A percentile compares a stretch with the other conserved stretches of the same genome.
phyloP scores from a whole-genome alignment of 1,284 basidiomycete species.

The Marasmius sp. region DNA sequence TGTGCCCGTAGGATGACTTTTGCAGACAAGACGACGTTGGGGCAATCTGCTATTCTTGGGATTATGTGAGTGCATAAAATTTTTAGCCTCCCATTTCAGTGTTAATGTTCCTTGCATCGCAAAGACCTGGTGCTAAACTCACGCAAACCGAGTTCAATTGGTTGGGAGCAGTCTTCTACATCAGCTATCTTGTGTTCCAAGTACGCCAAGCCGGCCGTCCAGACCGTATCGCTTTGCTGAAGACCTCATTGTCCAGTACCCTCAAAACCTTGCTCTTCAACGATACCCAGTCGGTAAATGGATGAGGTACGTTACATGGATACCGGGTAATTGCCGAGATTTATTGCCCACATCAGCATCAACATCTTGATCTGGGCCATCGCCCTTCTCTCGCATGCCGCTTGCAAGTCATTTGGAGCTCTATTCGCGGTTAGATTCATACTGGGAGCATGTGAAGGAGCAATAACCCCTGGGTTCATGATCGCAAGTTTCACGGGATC shows the following conservation, averaged over 20 bases:
- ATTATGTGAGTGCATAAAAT: slow-evolving; percentile 43
- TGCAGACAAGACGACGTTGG: slow-evolving; percentile 76
- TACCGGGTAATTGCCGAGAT: slow-evolving; percentile 26
- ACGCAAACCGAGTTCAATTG: slow-evolving; percentile 40
- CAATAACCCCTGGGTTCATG: slow-evolving; percentile 82
- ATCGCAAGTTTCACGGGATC: slow-evolving; percentile 42
- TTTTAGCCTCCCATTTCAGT: neutral
- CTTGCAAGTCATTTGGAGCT: slow-evolving; percentile 47
- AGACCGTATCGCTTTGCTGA: slow-evolving; percentile 13
- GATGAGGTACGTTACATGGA: slow-evolving; percentile 40
- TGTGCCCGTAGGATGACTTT: slow-evolving; percentile 50
- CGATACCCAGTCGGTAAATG: slow-evolving; percentile 78
- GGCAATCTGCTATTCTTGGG: slow-evolving; percentile 70
- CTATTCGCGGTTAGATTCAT: slow-evolving; percentile 64
- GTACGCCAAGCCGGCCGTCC: slow-evolving; percentile 20
- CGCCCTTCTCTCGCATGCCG: slow-evolving; percentile 45
- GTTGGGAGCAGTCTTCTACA: slow-evolving; percentile 77
- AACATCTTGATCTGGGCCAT: slow-evolving; percentile 74
- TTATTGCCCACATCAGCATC: slow-evolving; percentile 43
- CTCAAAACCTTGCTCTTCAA: slow-evolving; percentile 78
- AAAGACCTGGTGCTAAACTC: slow-evolving; percentile 41
- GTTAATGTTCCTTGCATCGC: slow-evolving; percentile 12
- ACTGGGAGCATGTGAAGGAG: slow-evolving; percentile 62
- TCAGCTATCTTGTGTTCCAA: slow-evolving; percentile 55
- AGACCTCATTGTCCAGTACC: slow-evolving; percentile 49